A percentile compares a stretch with the other conserved stretches of the same genome.
phyloP scores from a whole-genome alignment of 345 rosid species.

The Draba incana region DNA sequence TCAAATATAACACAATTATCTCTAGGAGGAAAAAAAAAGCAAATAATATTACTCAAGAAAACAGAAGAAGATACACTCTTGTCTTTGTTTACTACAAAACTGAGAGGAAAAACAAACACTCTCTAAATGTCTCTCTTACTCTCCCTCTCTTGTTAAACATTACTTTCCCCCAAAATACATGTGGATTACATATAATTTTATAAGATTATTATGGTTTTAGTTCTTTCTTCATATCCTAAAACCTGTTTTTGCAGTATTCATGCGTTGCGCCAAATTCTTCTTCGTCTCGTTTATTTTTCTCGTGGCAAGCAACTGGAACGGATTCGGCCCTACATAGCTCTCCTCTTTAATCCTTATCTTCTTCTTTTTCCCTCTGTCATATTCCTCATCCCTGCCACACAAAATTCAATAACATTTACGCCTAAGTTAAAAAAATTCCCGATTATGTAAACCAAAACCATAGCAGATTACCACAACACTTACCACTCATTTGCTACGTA shows the following conservation, averaged over 20 bases:
- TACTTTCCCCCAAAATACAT: slow-evolving; percentile 15
- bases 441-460: not conserved
- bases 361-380: slow-evolving; percentile 92
- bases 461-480: slow-evolving; percentile 37
- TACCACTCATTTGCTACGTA: slow-evolving; percentile 89
- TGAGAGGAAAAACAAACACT: slow-evolving; percentile 31
- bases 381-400: slow-evolving; percentile 83
- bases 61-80: not conserved
- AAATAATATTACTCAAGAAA: slow-evolving; percentile 18
- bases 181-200: slow-evolving; percentile 26
- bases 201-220: not conserved
- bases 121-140: not conserved
- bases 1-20: too few relatives aligned
- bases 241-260: slow-evolving; percentile 32
- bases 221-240: slow-evolving; percentile 31
- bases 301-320: slow-evolving; percentile 68
- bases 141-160: slow-evolving; percentile 36
- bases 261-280: slow-evolving; percentile 34
- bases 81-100: slow-evolving; percentile 36
- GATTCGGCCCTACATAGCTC: slow-evolving; percentile 63
- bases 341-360: slow-evolving; percentile 57
- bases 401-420: slow-evolving; percentile 15
- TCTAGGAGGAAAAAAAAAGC: too few relatives aligned
- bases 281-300: slow-evolving; percentile 45
- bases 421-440: slow-evolving; percentile 13